These are phyloP conservation scores for Fusarium siculi DNA, from an alignment of 2,329 filamentous ascomycete species.

Conservation along the genomic window DNA sequence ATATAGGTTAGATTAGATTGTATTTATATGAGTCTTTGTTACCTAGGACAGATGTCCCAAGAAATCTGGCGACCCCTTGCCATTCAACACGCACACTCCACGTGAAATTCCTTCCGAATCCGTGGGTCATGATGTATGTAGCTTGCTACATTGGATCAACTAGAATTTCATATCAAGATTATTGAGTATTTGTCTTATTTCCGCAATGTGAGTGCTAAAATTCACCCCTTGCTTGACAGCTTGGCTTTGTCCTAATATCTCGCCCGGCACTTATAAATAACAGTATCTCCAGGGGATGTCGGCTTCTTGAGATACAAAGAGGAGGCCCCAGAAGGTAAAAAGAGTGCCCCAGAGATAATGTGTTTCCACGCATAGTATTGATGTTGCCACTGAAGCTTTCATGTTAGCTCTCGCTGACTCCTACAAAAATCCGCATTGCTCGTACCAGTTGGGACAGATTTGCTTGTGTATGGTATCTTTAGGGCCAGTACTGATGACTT, in stretches of 20 bases:
- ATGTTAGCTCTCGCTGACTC: background rate
- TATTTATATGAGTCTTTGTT: background rate
- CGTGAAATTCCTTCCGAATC: background rate
- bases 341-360: background rate
- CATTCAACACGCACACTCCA: background rate
- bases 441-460: too few relatives aligned
- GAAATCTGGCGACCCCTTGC: too few relatives aligned
- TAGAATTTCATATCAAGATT: rapidly evolving
- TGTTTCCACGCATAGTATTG: too few relatives aligned
- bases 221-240: background rate
- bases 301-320: background rate
- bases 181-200: background rate
- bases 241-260: background rate
- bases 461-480: too few relatives aligned
- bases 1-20: too few relatives aligned
- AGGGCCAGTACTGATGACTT: rapidly evolving
- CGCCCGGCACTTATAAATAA: background rate
- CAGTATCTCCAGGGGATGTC: background rate
- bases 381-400: background rate
- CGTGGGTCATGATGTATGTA: background rate
- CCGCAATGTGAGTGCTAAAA: background rate
- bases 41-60: background rate
- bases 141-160: background rate
- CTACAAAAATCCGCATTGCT: too few relatives aligned
- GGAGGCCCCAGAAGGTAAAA: background rate